A percentile compares a stretch with the other conserved stretches of the same genome.
These are phyloP conservation scores for Truncatella angustata DNA, from an alignment of 2,329 filamentous ascomycete genomes.

Conservation along the genomic window DNA sequence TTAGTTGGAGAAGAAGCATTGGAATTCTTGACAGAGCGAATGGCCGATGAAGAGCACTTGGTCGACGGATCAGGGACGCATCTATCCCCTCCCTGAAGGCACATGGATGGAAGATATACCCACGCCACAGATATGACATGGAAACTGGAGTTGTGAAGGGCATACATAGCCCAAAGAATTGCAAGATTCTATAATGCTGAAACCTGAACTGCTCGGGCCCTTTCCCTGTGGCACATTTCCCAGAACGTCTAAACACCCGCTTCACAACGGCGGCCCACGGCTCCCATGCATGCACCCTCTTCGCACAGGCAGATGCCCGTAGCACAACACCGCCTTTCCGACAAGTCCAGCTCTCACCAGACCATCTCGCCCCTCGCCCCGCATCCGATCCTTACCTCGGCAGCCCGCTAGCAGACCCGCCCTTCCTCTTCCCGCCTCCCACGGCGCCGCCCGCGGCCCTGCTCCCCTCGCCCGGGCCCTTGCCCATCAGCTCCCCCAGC, in stretches of 20 bases:
- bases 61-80: neutral
- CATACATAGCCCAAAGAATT: neutral
- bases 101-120: neutral
- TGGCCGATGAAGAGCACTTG: too few species aligned
- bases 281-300: too few species aligned
- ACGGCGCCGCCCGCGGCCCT: constrained; percentile 5
- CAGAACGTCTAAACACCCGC: neutral
- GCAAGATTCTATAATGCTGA: neutral
- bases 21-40: too few species aligned
- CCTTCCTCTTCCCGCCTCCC: constrained; percentile 9
- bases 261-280: too few species aligned
- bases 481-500: constrained; percentile 66
- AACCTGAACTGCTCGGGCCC: constrained; percentile 4
- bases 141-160: neutral
- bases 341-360: neutral
- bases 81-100: neutral
- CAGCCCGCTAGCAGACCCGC: constrained; percentile 24
- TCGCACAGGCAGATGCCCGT: too few species aligned
- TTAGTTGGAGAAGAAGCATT: neutral
- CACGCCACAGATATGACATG: constrained; percentile 2
- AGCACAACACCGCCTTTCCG: too few species aligned
- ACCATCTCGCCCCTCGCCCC: neutral
- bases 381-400: constrained; percentile 27
- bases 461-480: constrained; percentile 44
- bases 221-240: neutral